Conservation (phyloP, 345 rosid genomes). For the Arabidopsis arenosa region DNA sequence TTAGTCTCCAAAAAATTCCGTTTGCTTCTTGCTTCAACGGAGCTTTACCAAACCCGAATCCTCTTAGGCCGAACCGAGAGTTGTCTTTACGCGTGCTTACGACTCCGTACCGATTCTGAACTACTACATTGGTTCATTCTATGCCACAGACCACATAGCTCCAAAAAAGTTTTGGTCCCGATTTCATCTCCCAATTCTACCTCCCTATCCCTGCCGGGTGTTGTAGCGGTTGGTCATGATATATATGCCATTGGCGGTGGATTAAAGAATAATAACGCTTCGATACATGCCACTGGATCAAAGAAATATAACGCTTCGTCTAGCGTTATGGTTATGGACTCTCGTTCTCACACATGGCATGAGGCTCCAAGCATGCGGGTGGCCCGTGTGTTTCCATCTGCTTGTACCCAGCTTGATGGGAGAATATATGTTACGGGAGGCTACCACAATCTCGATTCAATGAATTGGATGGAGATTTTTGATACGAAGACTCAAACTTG, state of each 20-base stretch:
- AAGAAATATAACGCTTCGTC: not conserved
- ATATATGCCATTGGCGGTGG: not conserved
- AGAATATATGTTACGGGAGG: not conserved
- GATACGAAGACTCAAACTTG: not conserved
- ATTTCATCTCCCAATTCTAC: too few relatives aligned
- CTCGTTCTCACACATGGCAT: not conserved
- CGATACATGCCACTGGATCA: too few relatives aligned
- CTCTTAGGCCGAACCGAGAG: not conserved
- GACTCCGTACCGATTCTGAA: not conserved
- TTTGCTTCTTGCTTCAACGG: not conserved
- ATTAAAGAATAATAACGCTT: not conserved
- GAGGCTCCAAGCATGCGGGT: slow-evolving; percentile 2
- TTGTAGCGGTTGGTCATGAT: not conserved
- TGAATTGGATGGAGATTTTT: not conserved
- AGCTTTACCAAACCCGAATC: not conserved
- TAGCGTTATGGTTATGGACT: slow-evolving; percentile 7
- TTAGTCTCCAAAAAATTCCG: not conserved
- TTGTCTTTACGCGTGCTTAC: not conserved
- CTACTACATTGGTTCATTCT: not conserved
- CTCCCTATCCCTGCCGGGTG: not conserved
- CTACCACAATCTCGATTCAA: not conserved
- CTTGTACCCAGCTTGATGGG: not conserved
- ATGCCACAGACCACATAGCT: not conserved
- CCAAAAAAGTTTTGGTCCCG: not conserved
- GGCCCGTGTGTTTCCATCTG: not conserved